Evolutionary conservation across 257 asterid genomes (phyloP), one percentile per base, ranked within the genome.

Genomic region (Perilla frutescens): DNA sequence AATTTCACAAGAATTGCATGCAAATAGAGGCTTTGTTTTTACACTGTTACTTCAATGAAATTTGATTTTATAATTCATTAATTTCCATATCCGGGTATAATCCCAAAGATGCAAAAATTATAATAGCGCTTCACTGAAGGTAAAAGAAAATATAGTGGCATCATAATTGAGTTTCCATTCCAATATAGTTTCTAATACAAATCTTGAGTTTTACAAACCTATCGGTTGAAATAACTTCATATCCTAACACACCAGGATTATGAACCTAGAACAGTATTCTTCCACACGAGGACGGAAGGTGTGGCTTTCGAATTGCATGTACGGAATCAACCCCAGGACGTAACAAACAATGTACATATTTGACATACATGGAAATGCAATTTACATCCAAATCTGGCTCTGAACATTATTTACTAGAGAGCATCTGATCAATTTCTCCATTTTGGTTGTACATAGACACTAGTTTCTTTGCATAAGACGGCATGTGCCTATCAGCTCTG

Each of bases 401-500:
- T 47, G 76, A 70, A 41, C 70, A 58, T 88, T 87, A 84, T 83
- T 88, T 88, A 49, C 70, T 26, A 10, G 84, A 84, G 71, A 94
- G 85, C 96, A 94, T 87, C 77, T 77, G 77, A 80, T 94, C 99
- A 44, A 91, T 94, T 82, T 94, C 97, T 34, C 97, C 98, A 73
- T 89, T 94, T 81, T 82, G 79, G 85, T 94, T 91, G 87, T 94
- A 91, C 91, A 84, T 80, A 47, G 93, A 74, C 40, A 94, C 96
- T 15, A 94, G 81, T 78, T 88, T 90, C 87, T 91, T 92, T 15
- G 97, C 91, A 51, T 94, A 91, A 2, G 90, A 86, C 4, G 99
- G 97, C 73, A 88, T 86, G 87, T 94, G 99, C 82, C 71, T 77
- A 64, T 89, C 98, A 79, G 96, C 97, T 88, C 99, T 94, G 98